Evolutionary conservation across 129 eudicot species (phyloP).

Genomic region (Daucus carota): DNA sequence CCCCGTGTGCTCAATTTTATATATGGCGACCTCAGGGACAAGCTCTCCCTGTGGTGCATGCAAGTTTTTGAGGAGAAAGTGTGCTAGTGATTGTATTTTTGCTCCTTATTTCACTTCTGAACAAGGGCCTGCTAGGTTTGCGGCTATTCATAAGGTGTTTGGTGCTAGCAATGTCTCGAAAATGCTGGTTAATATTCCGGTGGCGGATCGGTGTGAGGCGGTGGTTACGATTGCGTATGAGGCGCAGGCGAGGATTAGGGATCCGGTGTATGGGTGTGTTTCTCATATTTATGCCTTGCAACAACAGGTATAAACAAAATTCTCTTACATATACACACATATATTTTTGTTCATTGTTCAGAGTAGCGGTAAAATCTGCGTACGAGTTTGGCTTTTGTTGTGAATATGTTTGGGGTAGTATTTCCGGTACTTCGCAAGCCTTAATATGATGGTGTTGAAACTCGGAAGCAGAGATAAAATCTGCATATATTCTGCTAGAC

Average conservation of each 20-base stretch:
- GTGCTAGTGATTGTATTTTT: constrained; percentile 32
- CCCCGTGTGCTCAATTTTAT: constrained; percentile 17
- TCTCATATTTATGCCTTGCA: constrained; percentile 39
- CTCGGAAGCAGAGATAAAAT: no score
- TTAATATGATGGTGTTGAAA: no score
- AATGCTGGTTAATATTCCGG: constrained; percentile 22
- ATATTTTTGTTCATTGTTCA: neutral
- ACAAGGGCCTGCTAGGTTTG: constrained; percentile 31
- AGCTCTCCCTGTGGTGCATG: constrained; percentile 45
- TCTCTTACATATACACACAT: neutral
- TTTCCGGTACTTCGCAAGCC: no score
- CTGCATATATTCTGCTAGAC: no score
- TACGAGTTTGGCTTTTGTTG: neutral
- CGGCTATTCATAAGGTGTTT: constrained; percentile 43
- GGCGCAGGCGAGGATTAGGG: constrained; percentile 35
- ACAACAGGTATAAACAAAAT: constrained; percentile 31
- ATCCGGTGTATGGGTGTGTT: constrained; percentile 42
- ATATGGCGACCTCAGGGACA: constrained; percentile 15
- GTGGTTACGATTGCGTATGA: constrained; percentile 39
- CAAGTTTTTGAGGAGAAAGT: constrained; percentile 33
- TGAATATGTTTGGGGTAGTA: neutral
- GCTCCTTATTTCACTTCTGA: constrained; percentile 38
- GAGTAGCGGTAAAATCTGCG: neutral
- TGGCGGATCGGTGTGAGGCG: constrained; percentile 30
- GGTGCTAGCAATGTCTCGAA: constrained; percentile 43